Base-by-base conservation (phyloP, 345 rosid genomes). In the Salix purpurea region DNA sequence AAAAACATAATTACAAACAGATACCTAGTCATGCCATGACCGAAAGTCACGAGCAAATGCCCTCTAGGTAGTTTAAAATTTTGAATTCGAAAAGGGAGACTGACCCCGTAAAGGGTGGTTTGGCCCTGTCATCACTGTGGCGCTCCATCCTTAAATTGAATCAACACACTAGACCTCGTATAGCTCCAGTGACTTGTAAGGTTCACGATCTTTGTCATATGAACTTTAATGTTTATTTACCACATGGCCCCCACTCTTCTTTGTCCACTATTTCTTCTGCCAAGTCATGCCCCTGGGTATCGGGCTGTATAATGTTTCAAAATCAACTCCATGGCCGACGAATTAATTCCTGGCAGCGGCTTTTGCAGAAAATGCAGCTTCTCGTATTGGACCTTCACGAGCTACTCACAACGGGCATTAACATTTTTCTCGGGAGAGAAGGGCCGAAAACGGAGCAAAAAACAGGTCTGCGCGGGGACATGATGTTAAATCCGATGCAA, bases 91-190 rank as follows among this genome's bases (percentile, higher is more conserved):
- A 2, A 10, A 58, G 64, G 62, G 14, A 23, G 12, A 12, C 1
- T 3, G 64, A 14, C 6, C 26, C 64, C 64, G 10, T n/a, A 56
- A 56, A 21, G 62, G 62, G 28, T 7, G 12, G 23, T 6, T 0
- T 54, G 60, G 26, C 13, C 9, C 1, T 58, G 64, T 12, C 12
- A 23, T 10, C 23, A 9, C 34, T 6, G 67, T 28, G 74, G 72
- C 46, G 58, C 79, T 69, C 74, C 69, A 42, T 42, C 60, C 44
- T 60, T 37, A 36, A 69, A 52, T 14, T 58, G 23, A 30, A 56
- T 18, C 40, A 67, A 12, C 30, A 13, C 10, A 5, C 24, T 0
- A 26, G 28, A 36, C 12, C 39, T 28, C 61, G 4, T 26, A 26
- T 67, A 68, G 32, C 12, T 75, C 72, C 66, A 54, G 2, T 42